These are phyloP conservation scores for Neoascochyta sp. DNA, from an alignment of 2,329 filamentous ascomycete genomes.

Conservation along the genomic window DNA sequence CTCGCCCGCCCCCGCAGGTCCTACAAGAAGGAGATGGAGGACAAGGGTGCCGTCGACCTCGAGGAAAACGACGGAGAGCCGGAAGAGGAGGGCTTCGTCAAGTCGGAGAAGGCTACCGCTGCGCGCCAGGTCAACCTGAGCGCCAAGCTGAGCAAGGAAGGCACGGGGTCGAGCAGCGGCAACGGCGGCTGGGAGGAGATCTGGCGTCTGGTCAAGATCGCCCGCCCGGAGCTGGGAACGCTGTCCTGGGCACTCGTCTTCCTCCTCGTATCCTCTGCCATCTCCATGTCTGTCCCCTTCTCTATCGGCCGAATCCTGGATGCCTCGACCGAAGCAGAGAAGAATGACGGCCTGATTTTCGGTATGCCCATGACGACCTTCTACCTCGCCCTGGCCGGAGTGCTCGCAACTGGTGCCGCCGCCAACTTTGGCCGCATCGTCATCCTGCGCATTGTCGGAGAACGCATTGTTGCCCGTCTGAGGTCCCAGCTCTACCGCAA, in stretches of 20 bases:
- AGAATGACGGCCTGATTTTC: slow-evolving; percentile 66
- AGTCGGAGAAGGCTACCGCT: slow-evolving; percentile 78
- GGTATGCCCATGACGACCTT: slow-evolving; percentile 83
- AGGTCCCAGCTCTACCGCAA: slow-evolving; percentile 85
- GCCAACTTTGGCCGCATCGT: slow-evolving; percentile 95
- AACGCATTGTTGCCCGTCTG: slow-evolving; percentile 86
- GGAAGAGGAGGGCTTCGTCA: slow-evolving; percentile 62
- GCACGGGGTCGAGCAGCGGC: slow-evolving; percentile 43
- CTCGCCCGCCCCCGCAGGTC: slow-evolving; percentile 26
- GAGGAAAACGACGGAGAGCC: slow-evolving; percentile 47
- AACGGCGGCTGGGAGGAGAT: slow-evolving; percentile 68
- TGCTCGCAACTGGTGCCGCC: slow-evolving; percentile 78
- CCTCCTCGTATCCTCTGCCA: slow-evolving; percentile 81
- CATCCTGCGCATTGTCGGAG: slow-evolving; percentile 87
- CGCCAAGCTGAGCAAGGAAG: slow-evolving; percentile 82
- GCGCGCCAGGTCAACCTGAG: slow-evolving; percentile 87
- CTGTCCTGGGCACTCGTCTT: slow-evolving; percentile 79
- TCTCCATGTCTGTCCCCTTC: slow-evolving; percentile 95
- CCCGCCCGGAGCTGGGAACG: slow-evolving; percentile 75
- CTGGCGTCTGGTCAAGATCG: slow-evolving; percentile 83
- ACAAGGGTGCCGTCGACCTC: slow-evolving; percentile 32
- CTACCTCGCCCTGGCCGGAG: slow-evolving; percentile 69
- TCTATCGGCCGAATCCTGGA: slow-evolving; percentile 96
- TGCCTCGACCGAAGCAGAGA: slow-evolving; percentile 71
- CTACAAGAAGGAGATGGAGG: slow-evolving; percentile 40